phyloP scores from a whole-genome alignment of 805 yeast genomes.

The Kluyveromyces starmeri region DNA sequence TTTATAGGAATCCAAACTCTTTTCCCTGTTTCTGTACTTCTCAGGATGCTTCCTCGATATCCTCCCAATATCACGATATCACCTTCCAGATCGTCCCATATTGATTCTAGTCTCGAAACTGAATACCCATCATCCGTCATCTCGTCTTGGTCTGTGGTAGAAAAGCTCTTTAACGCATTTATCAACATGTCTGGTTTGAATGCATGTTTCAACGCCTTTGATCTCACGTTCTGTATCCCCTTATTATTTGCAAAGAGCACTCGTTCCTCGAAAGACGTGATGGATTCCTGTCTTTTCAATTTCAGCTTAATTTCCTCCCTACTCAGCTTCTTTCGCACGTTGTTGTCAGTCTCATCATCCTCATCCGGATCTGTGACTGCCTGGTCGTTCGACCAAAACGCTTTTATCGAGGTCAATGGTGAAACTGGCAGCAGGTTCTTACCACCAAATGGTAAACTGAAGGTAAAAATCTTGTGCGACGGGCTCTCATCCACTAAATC shows the following conservation, averaged over 20 bases:
- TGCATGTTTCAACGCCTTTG: slow-evolving; percentile 61
- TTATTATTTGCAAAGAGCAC: slow-evolving; percentile 43
- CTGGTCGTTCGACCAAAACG: slow-evolving; percentile 1
- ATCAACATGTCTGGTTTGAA: slow-evolving; percentile 39
- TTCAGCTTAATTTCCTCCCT: slow-evolving; percentile 25
- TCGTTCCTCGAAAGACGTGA: slow-evolving; percentile 58
- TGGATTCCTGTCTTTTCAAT: slow-evolving; percentile 43
- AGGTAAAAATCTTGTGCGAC: slow-evolving; percentile 30
- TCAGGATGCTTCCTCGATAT: slow-evolving; percentile 70
- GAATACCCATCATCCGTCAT: slow-evolving; percentile 21
- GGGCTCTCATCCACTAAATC: slow-evolving; percentile 10
- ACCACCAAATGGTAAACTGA: slow-evolving; percentile 34
- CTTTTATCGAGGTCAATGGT: slow-evolving; percentile 8
- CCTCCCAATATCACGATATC: slow-evolving; percentile 82
- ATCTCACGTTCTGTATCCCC: slow-evolving; percentile 56
- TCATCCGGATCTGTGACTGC: slow-evolving; percentile 1
- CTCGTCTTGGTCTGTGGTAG: slow-evolving; percentile 14
- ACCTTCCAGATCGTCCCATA: slow-evolving; percentile 60
- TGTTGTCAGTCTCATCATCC: slow-evolving; percentile 8
- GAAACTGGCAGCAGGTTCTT: slow-evolving; percentile 16
- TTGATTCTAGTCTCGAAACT: slow-evolving; percentile 28
- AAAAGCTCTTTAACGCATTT: slow-evolving; percentile 16
- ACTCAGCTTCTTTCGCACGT: slow-evolving; percentile 2
- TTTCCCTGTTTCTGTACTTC: slow-evolving; percentile 54
- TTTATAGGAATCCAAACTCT: slow-evolving; percentile 82